Base-by-base conservation (phyloP, 371 early-diverging fungal genomes). In the Apophysomyces elegans region DNA sequence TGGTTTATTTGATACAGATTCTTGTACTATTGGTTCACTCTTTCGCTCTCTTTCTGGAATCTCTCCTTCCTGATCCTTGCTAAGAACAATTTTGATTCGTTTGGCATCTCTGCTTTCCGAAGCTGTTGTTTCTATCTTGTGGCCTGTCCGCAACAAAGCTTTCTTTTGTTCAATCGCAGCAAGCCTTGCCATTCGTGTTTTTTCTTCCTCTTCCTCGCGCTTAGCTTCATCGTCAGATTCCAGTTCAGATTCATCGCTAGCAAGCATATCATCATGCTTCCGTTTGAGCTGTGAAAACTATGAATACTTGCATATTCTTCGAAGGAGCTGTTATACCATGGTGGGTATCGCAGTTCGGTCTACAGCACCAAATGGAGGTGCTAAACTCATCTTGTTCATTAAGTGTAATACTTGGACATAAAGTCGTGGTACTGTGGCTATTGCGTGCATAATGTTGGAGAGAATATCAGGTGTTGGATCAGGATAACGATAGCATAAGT, bases 381-480 rank as follows among this genome's bases (percentile, higher is more conserved):
- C 83, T 37, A 89, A 67, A 58, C 88, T 87, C 83, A 88, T 83
- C 56, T 90, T 90, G 67, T 90, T 90, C 90, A 90, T 90, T 56
- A 90, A 65, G 67, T 90, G 90, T 32, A 90, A 72, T 1, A 88
- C 89, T 66, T 90, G 89, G 21, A 72, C 77, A 67, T 90, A 90
- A 4, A 90, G 71, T 37, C 84, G 68, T 7, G 90, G 90, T 0
- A 84, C 78, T 13, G 76, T 71, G 9, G 73, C 80, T 39, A 86
- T 78, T 7, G 87, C 84, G 63, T 81, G 72, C 62, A 77, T 74
- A 12, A 86, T 86, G 47, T 84, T 84, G 0, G 62, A 54, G 4
- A 86, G 47, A 13, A 77, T 84, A 26, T 81, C 81, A 6, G 79
- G 77, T n/a, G 81, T 83, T 35, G 87, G 85, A 37, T 78, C 79